Evolutionary conservation across 2,329 filamentous ascomycete genomes (phyloP), one percentile per base, ranked within the genome.

Genomic region (Neospermospora avenae): DNA sequence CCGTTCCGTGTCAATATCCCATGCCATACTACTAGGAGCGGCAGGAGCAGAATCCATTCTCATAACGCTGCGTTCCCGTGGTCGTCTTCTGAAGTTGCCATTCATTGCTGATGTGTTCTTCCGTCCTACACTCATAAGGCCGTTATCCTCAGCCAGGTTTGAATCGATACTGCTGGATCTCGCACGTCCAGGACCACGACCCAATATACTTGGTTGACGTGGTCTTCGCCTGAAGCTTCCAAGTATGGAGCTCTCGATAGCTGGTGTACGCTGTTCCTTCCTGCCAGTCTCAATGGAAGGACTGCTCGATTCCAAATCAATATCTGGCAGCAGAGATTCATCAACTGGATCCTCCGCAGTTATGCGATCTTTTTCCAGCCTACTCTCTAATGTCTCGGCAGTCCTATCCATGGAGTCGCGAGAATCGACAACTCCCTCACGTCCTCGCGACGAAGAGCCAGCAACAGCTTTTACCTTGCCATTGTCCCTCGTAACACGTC

Each of bases 171-270:
- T 72, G 56, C 70, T 72, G 25, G 70, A 73, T 48, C 67, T 69
- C 41, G 62, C 65, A 48, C 63, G 62, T 37, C 46, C 60, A 57
- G 58, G 37, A 34, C 63, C 58, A 18, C 61, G 65, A 16, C 69
- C 69, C 24, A 70, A 62, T 57, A 70, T 71, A 52, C 69, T 72
- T 28, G 63, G 63, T 59, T 88, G 83, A 45, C 84, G 77, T n/a
- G 78, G 76, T 44, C 84, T 78, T 55, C 84, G 77, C 69, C 77
- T 80, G 71, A 88, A 87, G 4, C 78, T 74, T 22, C 82, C 83
- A 65, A 77, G 70, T 3, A 72, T 69, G 5, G 75, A 77, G 66
- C 77, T 67, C n/a, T 67, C 69, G 14, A 67, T 34, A 4, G 55
- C 66, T 13, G 67, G 63, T 49, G 66, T 67, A 8, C 45, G 61